Evolutionary conservation across 116 monocot species (phyloP), one percentile per base, ranked within the genome.

Genomic region (Phalaenopsis hybrid): DNA sequence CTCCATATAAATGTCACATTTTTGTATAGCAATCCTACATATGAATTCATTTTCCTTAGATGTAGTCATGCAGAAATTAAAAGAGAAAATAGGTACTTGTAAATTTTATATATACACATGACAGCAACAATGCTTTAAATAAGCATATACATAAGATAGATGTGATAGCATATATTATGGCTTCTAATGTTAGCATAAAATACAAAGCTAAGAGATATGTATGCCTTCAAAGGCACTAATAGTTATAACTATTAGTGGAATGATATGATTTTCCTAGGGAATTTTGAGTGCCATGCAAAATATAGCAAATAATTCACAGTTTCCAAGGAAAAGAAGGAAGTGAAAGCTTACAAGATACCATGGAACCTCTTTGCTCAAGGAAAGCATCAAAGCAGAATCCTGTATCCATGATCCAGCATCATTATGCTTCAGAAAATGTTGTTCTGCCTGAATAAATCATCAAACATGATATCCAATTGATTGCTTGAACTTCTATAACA

Each of bases 361-460:
- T 61, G 97, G 97, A 80, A 92, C 91, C 81, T 97, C 97, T 84
- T 91, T 94, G 75, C 88, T 87, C 87, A 88, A 80, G 55, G 94
- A 92, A 81, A 92, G 84, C 90, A 97, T 94, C 87, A 91, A 76
- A 51, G 97, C 92, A 79, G 94, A 97, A 75, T 94, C 97, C 81
- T 97, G 97, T 83, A 97, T 91, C 97, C 97, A 97, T 79, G 97
- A 92, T 43, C 93, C 97, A 83, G 97, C 90, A 86, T 97, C 97
- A 84, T 92, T 97, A 80, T 97, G 97, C 85, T 97, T 97, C 65
- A 97, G 80, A 85, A 94, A 97, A 74, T 94, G 94, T 82, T 97
- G 94, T 58, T 94, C 97, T 72, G 89, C 91, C 97, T 97, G 86
- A 61, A n/a, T 2, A 48, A 50, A 77, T 7, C 6, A 65, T 44